Base-by-base conservation (phyloP, 768 basidiomycete species). In the Agaricus blazei region DNA sequence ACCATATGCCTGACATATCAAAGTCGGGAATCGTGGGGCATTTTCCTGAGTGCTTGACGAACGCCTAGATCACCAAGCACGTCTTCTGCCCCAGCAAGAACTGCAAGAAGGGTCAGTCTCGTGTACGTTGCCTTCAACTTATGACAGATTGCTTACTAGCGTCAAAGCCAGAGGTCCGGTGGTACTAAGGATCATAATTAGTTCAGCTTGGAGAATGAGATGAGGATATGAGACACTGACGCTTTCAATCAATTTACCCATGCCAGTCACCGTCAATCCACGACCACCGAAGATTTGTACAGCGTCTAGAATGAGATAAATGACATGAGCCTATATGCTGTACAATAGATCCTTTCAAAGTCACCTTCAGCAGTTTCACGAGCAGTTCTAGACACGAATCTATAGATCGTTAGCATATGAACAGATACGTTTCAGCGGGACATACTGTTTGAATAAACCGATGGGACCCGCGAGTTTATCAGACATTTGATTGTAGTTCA, bases 271-370 rank as follows among this genome's bases (percentile, higher is more conserved):
- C 0, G 95, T 97, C 60, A 98, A 75, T 26, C 86, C 90, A 19
- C 95, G 82, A 15, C 95, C 95, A 51, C 93, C 94, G 56, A 95
- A 96, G 36, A 96, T 80, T 68, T 90, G 87, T 1, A 87, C 84
- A 4, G 90, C 86, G 58, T 93, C 90, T 75, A 76, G 69, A 51
- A 43, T 45, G 41, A 43, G 34, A 40, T 19, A 23, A 28, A 36
- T n/a, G 37, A 23, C 45, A 45, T 46, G 9, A 80, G 77, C 6
- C 78, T 78, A 60, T 76, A 75, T 29, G 73, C 28, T 23, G 66
- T 68, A 40, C 46, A 38, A 12, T 40, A 34, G 15, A 37, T 36
- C 47, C 34, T 51, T 47, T 40, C 53, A 37, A 47, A 28, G 38
- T 14, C 59, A 76, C 78, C 78, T 71, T 86, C 84, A 34, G 88